These are phyloP conservation scores for Rhazya stricta DNA, from an alignment of 257 asterid genomes.

Conservation along the genomic window DNA sequence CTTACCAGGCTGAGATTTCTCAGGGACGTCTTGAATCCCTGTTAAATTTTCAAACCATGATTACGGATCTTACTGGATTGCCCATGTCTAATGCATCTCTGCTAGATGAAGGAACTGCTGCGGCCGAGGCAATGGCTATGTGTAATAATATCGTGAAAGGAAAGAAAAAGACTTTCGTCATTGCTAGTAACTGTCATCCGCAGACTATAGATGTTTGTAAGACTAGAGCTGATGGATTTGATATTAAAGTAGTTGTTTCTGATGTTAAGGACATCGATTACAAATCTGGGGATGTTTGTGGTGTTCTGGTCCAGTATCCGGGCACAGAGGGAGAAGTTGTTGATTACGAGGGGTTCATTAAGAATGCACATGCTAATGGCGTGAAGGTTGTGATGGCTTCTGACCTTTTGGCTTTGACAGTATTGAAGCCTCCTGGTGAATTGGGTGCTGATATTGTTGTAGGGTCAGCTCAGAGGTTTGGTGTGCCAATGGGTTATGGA, in stretches of 20 bases:
- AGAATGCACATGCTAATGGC: constrained; percentile 86
- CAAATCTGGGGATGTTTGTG: constrained; percentile 81
- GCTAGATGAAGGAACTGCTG: constrained; percentile 92
- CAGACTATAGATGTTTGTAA: constrained; percentile 85
- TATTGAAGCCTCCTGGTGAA: constrained; percentile 97
- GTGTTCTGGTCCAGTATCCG: constrained; percentile 91
- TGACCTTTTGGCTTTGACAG: constrained; percentile 80
- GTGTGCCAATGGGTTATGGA: constrained; percentile 99
- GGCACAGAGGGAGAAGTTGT: constrained; percentile 94
- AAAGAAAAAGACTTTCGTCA: constrained; percentile 78
- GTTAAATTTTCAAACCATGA: constrained; percentile 80
- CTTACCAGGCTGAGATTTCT: constrained; percentile 96
- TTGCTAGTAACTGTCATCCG: constrained; percentile 91
- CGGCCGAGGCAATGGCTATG: constrained; percentile 99
- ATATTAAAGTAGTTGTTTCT: constrained; percentile 62
- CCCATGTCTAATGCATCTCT: constrained; percentile 99
- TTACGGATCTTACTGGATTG: constrained; percentile 84
- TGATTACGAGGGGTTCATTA: constrained; percentile 79
- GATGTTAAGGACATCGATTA: constrained; percentile 74
- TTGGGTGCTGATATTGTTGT: constrained; percentile 90
- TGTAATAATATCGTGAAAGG: constrained; percentile 86
- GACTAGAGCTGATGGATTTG: constrained; percentile 93
- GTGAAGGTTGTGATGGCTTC: constrained; percentile 98
- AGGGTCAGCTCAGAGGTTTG: constrained; percentile 98
- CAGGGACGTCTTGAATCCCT: constrained; percentile 94